Percentiles rank a stretch among this genome's conserved stretches.
phyloP scores from a whole-genome alignment of 345 rosid species.

The Gossypium ekmanianum region DNA sequence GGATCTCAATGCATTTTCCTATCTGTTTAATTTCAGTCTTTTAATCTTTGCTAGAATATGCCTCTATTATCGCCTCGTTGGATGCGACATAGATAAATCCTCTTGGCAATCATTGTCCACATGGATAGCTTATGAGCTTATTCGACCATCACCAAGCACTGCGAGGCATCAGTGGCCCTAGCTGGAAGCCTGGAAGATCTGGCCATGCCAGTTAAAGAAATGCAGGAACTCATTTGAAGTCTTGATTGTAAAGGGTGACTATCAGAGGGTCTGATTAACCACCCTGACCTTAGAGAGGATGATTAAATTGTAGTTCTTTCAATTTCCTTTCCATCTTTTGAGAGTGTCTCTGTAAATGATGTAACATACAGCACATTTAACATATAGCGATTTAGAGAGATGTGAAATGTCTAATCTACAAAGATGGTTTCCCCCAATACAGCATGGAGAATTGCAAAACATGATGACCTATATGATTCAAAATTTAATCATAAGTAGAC shows the following conservation, averaged over 20 bases:
- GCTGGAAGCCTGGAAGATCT: neutral
- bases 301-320: neutral
- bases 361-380: neutral
- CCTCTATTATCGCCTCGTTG: conserved; percentile 23
- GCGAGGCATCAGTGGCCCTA: neutral
- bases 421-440: neutral
- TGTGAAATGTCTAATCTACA: conserved; percentile 1
- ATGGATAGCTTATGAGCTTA: conserved; percentile 20
- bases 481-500: neutral
- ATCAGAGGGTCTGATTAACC: neutral
- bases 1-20: neutral
- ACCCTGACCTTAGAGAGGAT: neutral
- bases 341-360: neutral
- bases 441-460: neutral
- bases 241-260: neutral
- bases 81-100: conserved; percentile 27
- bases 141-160: neutral
- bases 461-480: neutral
- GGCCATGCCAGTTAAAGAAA: neutral
- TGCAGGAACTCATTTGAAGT: neutral
- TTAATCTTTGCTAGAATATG: conserved; percentile 26
- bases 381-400: conserved; percentile 5
- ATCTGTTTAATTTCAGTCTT: neutral
- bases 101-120: conserved; percentile 31
- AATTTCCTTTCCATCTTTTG: neutral